Evolutionary conservation across 441 rosid genomes (phyloP), one percentile per base, ranked within the genome.

Genomic region (Monsonia emarginata): DNA sequence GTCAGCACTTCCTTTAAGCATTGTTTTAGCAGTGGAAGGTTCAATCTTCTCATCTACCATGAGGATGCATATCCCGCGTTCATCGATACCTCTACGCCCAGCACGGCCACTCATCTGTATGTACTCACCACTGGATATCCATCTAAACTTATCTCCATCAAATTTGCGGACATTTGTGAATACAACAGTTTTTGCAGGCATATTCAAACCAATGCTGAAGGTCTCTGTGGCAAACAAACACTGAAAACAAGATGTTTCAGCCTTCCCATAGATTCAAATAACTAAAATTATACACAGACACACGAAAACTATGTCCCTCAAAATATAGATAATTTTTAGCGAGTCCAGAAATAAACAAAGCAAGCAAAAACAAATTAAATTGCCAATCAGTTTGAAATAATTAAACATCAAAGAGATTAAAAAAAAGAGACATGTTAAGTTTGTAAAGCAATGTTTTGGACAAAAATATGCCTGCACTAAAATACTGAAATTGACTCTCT

Each of bases 61-160:
- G 66, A 94, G 95, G 76, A 94, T 88, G 76, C 99, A 94, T 70
- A 94, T 73, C 70, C 99, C 97, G 32, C 95, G 89, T 14, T 83
- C 89, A 80, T 94, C 99, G 79, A 94, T 89, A 65, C 99, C 98
- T 78, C 97, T 90, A 79, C 97, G 96, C 78, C 99, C 99, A 66
- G 99, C 99, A 71, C 99, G 94, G 27, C 99, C 99, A 72, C 99
- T 94, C 97, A 94, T 94, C 67, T 94, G 99, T 72, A 91, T 88
- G 74, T 94, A 94, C 77, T 91, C 97, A 72, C 97, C 99, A 77
- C 99, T 86, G 40, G 99, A 82, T 81, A 94, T 78, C 99, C 97
- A 94, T 76, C 97, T 84, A 77, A 94, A 94, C 82, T 94, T 94
- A 81, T 90, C 93, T 52, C 97, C 99, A 69, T 94, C 99, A 78